Base-by-base conservation (phyloP, 768 basidiomycete genomes). In the Tricholoma matsutake region DNA sequence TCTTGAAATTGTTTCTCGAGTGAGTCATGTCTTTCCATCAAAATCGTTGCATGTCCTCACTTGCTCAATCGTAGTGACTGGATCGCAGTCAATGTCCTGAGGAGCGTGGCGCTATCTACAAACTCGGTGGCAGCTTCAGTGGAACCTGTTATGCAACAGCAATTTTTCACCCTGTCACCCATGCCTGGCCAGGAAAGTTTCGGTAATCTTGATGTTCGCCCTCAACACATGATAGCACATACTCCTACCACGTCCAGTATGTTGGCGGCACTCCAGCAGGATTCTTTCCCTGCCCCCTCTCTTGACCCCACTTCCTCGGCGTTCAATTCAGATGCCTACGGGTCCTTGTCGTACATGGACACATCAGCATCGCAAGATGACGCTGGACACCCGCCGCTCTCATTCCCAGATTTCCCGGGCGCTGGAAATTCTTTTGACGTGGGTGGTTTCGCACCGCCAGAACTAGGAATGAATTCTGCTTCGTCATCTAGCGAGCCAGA, bases 101-200 rank as follows among this genome's bases (percentile, higher is more conserved):
- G 92, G 67, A 91, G 81, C 67, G 92, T 95, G 63, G 93, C 93
- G 2, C 76, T 95, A 61, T 94, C 92, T 29, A 94, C 92, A 22
- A 94, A 92, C 75, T 94, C 92, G 18, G 92, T 95, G 57, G 92
- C 92, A 31, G 92, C 92, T 20, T 94, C 92, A 25, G 92, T 95
- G 57, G 92, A 95, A 69, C 92, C 92, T 32, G 87, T 93, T 59
- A 92, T 94, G 83, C 92, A 94, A 67, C 92, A 94, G 69, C 88
- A 92, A 67, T 95, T 89, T 76, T 91, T 91, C 72, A 82, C 89
- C 4, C 77, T 94, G 59, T 93, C 91, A 58, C 91, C 92, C n/a
- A 93, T 93, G 91, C 83, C 87, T 31, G 92, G 91, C 25, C 91
- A 93, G 68, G 92, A 93, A 72, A 86, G 76, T 68, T 94, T 92